Conservation (phyloP, 305 asterid genomes). For the Solanum aculeatissimum region DNA sequence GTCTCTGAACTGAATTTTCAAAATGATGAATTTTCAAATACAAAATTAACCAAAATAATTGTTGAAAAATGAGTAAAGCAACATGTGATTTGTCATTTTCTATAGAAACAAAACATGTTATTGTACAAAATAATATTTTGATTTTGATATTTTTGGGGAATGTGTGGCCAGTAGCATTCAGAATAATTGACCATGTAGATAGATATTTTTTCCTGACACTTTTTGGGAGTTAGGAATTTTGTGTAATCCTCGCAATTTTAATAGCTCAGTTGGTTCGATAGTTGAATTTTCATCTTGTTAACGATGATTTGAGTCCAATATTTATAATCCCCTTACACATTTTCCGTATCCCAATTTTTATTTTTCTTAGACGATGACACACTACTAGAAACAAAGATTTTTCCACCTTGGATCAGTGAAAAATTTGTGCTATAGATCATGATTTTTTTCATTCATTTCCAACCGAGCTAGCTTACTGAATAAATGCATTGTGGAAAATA, state of each 20-base stretch:
- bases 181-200: background rate
- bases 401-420: too few species aligned
- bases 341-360: too few species aligned
- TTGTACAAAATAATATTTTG: background rate
- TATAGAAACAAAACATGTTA: background rate
- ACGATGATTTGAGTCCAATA: background rate
- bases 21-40: background rate
- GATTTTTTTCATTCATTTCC: too few species aligned
- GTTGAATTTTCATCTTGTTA: too few species aligned
- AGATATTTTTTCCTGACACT: background rate
- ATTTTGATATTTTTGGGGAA: background rate
- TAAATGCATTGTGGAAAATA: too few species aligned
- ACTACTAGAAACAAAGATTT: too few species aligned
- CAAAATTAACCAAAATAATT: background rate
- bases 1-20: background rate
- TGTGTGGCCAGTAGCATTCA: background rate
- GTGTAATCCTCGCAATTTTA: background rate
- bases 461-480: too few species aligned
- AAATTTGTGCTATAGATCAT: too few species aligned
- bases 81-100: slow-evolving; percentile 2
- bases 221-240: background rate
- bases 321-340: too few species aligned
- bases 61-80: background rate
- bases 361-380: too few species aligned
- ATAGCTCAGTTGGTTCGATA: background rate